These are phyloP conservation scores for Epichloe festucae DNA, from an alignment of 2,329 filamentous ascomycete species.

Conservation along the genomic window DNA sequence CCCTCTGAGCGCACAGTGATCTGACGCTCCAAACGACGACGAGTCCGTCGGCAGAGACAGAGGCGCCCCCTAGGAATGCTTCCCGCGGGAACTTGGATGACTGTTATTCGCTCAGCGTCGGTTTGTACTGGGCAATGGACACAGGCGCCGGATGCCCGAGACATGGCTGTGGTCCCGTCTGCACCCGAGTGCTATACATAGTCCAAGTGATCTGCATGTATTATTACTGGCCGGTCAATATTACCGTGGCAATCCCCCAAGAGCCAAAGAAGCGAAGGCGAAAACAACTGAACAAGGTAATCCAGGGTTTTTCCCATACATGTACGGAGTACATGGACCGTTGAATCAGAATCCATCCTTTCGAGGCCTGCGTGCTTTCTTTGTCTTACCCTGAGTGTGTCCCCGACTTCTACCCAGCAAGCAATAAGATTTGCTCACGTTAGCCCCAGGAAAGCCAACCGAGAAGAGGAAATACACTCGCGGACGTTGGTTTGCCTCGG, in stretches of 20 bases:
- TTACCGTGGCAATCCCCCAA: conserved; percentile 16
- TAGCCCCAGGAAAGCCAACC: not conserved
- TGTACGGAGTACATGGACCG: no score
- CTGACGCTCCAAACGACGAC: no score
- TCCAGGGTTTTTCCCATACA: not conserved
- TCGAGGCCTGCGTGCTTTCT: conserved; percentile 2
- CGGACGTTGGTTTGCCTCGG: conserved; percentile 28
- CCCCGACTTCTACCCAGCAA: conserved; percentile 18
- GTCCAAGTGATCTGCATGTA: conserved; percentile 29
- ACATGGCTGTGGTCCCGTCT: conserved; percentile 26
- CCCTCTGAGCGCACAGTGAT: no score
- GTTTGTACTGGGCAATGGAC: conserved; percentile 24
- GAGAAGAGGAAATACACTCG: not conserved
- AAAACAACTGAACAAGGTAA: not conserved
- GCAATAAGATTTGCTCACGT: not conserved
- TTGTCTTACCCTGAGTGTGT: conserved; percentile 31
- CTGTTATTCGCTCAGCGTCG: not conserved
- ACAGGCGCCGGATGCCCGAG: conserved; percentile 16
- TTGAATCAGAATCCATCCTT: not conserved
- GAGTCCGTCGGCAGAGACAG: not conserved
- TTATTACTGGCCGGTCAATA: not conserved
- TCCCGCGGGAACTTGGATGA: not conserved
- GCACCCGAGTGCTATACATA: conserved; percentile 43
- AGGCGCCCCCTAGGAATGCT: not conserved
- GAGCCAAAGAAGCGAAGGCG: not conserved